A percentile compares a stretch with the other conserved stretches of the same genome.
phyloP scores from a whole-genome alignment of 2,329 filamentous ascomycete species.

The Alternaria triticimaculans region DNA sequence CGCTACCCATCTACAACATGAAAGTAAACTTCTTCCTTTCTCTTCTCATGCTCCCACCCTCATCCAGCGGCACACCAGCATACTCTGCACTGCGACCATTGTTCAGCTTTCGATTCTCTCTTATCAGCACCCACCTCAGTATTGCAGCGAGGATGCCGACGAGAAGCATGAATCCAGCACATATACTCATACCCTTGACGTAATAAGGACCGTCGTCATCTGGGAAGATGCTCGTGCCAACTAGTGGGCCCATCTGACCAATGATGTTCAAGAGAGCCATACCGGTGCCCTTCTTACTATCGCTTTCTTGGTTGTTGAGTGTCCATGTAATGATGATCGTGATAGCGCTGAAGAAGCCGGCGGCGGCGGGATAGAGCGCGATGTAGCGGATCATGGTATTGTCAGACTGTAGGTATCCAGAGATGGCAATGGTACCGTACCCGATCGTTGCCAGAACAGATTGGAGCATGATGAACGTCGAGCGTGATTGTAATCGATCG shows the following conservation, averaged over 20 bases:
- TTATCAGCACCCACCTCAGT: conserved; percentile 51
- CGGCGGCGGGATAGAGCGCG: conserved; percentile 77
- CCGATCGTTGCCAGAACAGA: conserved; percentile 70
- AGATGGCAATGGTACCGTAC: conserved; percentile 67
- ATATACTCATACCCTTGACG: conserved; percentile 58
- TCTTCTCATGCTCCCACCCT: conserved; percentile 18
- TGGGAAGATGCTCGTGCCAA: conserved; percentile 64
- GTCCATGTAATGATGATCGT: conserved; percentile 87
- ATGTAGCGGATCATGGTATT: conserved; percentile 65
- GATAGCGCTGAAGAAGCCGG: conserved; percentile 85
- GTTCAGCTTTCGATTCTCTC: conserved; percentile 30
- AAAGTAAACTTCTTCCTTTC: conserved; percentile 34
- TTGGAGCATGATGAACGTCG: conserved; percentile 71
- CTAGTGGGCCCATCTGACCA: conserved; percentile 76
- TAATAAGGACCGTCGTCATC: conserved; percentile 58
- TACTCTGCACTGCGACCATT: conserved; percentile 25
- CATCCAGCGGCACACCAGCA: conserved; percentile 35
- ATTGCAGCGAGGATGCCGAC: conserved; percentile 53
- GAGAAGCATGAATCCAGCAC: conserved; percentile 58
- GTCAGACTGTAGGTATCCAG: conserved; percentile 52
- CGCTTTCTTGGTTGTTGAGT: conserved; percentile 80
- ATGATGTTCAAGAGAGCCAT: conserved; percentile 83
- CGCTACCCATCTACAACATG: conserved; percentile 22
- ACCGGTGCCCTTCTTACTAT: conserved; percentile 73
- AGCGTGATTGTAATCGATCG: conserved; percentile 69